phyloP scores from a whole-genome alignment of 176 grass and related monocot genomes.

The Puccinellia tenuiflora region DNA sequence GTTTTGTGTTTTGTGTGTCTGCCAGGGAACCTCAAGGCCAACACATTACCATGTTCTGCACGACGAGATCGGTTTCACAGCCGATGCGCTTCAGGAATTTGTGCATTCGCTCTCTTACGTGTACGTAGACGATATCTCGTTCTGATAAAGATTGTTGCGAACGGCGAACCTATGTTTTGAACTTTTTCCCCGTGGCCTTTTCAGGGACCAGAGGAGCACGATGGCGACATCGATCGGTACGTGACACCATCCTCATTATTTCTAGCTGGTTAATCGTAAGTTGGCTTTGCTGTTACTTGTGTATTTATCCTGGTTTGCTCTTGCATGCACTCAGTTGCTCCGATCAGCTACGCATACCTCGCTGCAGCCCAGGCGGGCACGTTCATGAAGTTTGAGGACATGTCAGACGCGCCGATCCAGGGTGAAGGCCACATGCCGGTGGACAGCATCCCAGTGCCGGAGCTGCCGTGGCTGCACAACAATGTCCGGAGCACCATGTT shows the following conservation, averaged over 20 bases:
- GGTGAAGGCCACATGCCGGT: conserved; percentile 45
- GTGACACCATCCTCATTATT: background rate
- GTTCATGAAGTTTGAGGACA: conserved; percentile 81
- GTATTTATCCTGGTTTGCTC: background rate
- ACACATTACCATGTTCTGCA: conserved; percentile 89
- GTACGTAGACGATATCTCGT: conserved; percentile 35
- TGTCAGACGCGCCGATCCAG: conserved; percentile 68
- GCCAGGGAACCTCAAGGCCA: conserved; percentile 74
- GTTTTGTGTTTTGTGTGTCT: background rate
- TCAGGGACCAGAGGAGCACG: conserved; percentile 93
- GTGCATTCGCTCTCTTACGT: conserved; percentile 91
- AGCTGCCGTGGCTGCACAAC: conserved; percentile 62
- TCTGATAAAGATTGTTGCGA: background rate
- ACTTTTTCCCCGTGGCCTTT: background rate
- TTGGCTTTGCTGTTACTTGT: background rate
- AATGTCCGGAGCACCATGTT: conserved; percentile 93
- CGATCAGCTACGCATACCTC: conserved; percentile 69
- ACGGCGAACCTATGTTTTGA: background rate
- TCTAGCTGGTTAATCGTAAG: background rate
- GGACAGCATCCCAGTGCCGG: conserved; percentile 41
- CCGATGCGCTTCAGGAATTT: conserved; percentile 81
- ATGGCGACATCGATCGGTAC: conserved; percentile 81
- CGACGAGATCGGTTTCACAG: conserved; percentile 71
- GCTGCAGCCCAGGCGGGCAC: conserved; percentile 68
- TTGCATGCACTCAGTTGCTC: conserved; percentile 60